Conservation (phyloP, 2,329 filamentous ascomycete species). For the Alternaria novae-zelandiae region DNA sequence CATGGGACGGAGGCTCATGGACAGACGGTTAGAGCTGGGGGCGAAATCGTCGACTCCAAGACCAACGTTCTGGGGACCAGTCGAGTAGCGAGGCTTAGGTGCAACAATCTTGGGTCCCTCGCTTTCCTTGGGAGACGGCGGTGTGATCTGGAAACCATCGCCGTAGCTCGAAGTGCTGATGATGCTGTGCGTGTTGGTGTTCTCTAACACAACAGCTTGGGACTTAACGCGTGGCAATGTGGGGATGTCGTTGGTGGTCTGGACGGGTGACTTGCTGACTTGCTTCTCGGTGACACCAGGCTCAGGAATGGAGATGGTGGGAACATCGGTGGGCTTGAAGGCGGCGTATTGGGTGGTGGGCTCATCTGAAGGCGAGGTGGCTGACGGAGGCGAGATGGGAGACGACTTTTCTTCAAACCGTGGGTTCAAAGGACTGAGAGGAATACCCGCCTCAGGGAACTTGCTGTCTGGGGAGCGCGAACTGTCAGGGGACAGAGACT, state of each 20-base stretch:
- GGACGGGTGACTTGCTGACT: slow-evolving; percentile 32
- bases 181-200: slow-evolving; percentile 47
- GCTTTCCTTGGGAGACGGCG: slow-evolving; percentile 48
- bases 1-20: slow-evolving; percentile 76
- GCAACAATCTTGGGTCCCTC: slow-evolving; percentile 32
- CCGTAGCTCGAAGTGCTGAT: slow-evolving; percentile 62
- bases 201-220: slow-evolving; percentile 43
- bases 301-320: slow-evolving; percentile 32
- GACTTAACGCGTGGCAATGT: slow-evolving; percentile 43
- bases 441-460: slow-evolving; percentile 41
- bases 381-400: slow-evolving; percentile 9
- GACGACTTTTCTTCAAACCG: slow-evolving; percentile 22
- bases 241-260: slow-evolving; percentile 24
- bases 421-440: slow-evolving; percentile 41
- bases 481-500: slow-evolving; percentile 45
- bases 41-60: slow-evolving; percentile 42
- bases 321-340: slow-evolving; percentile 45
- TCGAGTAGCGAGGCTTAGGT: slow-evolving; percentile 38
- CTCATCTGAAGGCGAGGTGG: slow-evolving; percentile 13
- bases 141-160: slow-evolving; percentile 59
- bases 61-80: slow-evolving; percentile 19
- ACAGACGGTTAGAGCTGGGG: slow-evolving; percentile 57
- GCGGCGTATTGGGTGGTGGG: slow-evolving; percentile 40
- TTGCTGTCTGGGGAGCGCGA: slow-evolving; percentile 41
- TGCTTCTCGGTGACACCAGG: slow-evolving; percentile 28